These are phyloP conservation scores for Suillus variegatus DNA, from an alignment of 768 basidiomycete species.

Conservation along the genomic window DNA sequence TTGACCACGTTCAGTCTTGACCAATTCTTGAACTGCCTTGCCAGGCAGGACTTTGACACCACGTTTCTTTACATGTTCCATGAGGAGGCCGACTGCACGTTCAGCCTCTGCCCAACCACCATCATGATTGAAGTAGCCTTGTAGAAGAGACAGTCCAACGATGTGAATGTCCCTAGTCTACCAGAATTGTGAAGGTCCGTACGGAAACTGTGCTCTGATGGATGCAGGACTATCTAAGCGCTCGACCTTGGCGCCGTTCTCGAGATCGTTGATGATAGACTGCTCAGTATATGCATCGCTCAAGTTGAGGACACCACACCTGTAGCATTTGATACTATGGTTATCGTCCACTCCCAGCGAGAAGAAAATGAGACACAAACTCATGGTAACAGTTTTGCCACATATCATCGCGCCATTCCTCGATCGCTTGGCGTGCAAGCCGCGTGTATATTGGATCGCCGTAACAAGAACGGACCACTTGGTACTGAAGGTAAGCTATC, in stretches of 20 bases:
- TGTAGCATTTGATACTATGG: conserved; percentile 3
- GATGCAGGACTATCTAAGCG: conserved; percentile 18
- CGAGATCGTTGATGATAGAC: conserved; percentile 64
- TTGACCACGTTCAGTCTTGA: conserved; percentile 37
- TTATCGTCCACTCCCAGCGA: not conserved
- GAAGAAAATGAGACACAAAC: conserved; percentile 49
- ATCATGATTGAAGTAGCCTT: conserved; percentile 75
- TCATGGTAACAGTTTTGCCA: conserved; percentile 84
- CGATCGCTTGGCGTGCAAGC: conserved; percentile 77
- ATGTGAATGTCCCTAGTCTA: conserved; percentile 12
- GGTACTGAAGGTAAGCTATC: not conserved
- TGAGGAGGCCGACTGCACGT: conserved; percentile 59
- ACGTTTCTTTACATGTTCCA: conserved; percentile 53
- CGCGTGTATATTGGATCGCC: conserved; percentile 65
- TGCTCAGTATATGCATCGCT: conserved; percentile 46
- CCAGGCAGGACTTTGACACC: conserved; percentile 63
- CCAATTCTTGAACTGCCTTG: conserved; percentile 55
- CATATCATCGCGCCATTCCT: conserved; percentile 66
- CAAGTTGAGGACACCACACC: conserved; percentile 30
- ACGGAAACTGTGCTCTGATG: conserved; percentile 20
- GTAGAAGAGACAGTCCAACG: conserved; percentile 30
- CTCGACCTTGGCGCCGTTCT: conserved; percentile 53
- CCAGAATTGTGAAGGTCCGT: conserved; percentile 17
- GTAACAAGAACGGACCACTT: conserved; percentile 79
- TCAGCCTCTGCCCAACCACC: conserved; percentile 86